Conservation (phyloP, 805 yeast genomes). For the Yamadazyma akitaensis region DNA sequence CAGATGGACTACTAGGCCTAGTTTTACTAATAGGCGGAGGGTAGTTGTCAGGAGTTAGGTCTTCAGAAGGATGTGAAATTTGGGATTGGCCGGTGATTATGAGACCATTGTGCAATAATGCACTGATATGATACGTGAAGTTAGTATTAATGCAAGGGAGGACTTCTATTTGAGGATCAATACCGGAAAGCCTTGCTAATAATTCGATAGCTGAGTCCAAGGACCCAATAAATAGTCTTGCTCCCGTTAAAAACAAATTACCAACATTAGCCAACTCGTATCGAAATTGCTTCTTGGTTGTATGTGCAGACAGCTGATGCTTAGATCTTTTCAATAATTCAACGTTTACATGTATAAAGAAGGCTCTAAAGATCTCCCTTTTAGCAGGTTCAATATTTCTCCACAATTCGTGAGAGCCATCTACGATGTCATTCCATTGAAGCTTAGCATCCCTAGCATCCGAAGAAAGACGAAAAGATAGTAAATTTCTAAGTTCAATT, state of each 20-base stretch:
- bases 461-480: conserved; percentile 49
- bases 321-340: conserved; percentile 69
- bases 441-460: conserved; percentile 50
- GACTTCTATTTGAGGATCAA: conserved; percentile 52
- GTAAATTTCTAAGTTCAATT: conserved; percentile 28
- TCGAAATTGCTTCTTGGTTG: conserved; percentile 54
- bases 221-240: conserved; percentile 77
- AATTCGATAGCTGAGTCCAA: conserved; percentile 81
- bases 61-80: conserved; percentile 75
- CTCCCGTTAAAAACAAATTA: conserved; percentile 78
- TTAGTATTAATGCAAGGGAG: conserved; percentile 82
- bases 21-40: conserved; percentile 26
- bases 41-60: conserved; percentile 18
- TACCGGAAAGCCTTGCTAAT: conserved; percentile 59
- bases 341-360: conserved; percentile 72
- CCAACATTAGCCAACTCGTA: conserved; percentile 83
- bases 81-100: conserved; percentile 88
- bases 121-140: conserved; percentile 83
- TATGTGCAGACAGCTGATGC: conserved; percentile 27
- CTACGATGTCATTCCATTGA: conserved; percentile 79
- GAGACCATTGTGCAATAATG: conserved; percentile 62
- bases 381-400: conserved; percentile 51
- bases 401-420: conserved; percentile 77
- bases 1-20: conserved; percentile 22
- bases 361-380: conserved; percentile 72